Base-by-base conservation (phyloP, 2,329 filamentous ascomycete genomes). In the Cladophialophora carrionii region DNA sequence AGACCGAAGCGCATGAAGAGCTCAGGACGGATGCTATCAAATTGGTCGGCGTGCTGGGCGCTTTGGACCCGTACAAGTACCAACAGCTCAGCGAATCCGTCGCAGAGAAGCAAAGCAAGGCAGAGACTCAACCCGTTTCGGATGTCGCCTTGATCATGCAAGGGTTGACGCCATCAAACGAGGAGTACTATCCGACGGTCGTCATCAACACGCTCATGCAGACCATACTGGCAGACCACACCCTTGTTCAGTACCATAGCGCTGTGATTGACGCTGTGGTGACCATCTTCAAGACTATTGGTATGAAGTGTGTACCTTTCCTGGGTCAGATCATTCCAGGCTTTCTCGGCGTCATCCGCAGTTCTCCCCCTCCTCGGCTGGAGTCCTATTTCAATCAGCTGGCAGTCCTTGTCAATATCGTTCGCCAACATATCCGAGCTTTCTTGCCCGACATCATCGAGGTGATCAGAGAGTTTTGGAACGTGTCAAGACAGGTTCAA, bases 141-240 rank as follows among this genome's bases (percentile, higher is more conserved):
- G 95, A 99, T 77, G 96, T 99, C 53, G 95, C 93, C 3, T 84
- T 99, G 32, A 98, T 99, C 83, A 99, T 99, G 94, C 92, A 91
- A 49, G 95, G 96, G 14, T 83, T 97, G 48, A 98, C 93, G 0
- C 96, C 95, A 0, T 98, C 94, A 0, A 96, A 91, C 74, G 96
- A 99, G 74, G 95, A 99, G 73, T 99, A 99, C 77, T 99, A 96
- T 74, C 95, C 95, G 0, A 99, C 95, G 0, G 92, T 99, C 20
- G 95, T 97, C 54, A 97, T 99, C 75, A 96, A 96, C 73, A 96
- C 95, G 1, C 84, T 99, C 10, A 87, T 99, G 73, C 89, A 92
- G 63, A 82, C 80, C 63, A 93, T 99, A 70, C 80, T 99, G 41
- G 96, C 94, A 73, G 95, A 99, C 72, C 88, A 88, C 29, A 98